Conservation (phyloP, 257 asterid genomes). For the Scutellaria galericulata region DNA sequence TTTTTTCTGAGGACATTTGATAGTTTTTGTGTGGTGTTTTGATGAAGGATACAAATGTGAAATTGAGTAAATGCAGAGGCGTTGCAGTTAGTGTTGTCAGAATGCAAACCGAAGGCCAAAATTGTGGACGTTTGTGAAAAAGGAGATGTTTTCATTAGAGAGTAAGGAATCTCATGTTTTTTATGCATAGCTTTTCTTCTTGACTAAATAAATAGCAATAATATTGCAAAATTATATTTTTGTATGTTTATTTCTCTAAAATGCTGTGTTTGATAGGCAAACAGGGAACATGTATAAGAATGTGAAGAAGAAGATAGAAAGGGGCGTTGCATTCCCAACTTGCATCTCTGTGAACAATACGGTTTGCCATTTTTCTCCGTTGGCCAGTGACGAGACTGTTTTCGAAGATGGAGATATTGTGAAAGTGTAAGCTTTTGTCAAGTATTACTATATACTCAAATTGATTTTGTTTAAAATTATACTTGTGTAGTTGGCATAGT, state of each 20-base stretch:
- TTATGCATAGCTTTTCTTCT: not conserved
- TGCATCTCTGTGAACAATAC: slow-evolving; percentile 86
- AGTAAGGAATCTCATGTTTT: slow-evolving; percentile 48
- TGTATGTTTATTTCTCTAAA: slow-evolving; percentile 1
- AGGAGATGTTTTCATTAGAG: slow-evolving; percentile 78
- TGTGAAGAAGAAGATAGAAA: slow-evolving; percentile 89
- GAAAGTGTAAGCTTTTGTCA: slow-evolving; percentile 64
- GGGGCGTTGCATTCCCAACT: slow-evolving; percentile 95
- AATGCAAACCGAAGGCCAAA: slow-evolving; percentile 79
- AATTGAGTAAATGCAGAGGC: slow-evolving; percentile 69
- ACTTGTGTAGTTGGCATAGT: not conserved
- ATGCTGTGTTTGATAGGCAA: slow-evolving; percentile 51
- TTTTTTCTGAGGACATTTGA: not conserved
- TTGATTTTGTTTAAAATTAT: not conserved
- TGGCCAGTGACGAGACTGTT: slow-evolving; percentile 72
- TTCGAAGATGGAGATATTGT: slow-evolving; percentile 77
- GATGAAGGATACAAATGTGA: slow-evolving; percentile 14
- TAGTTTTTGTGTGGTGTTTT: slow-evolving; percentile 1
- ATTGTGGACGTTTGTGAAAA: slow-evolving; percentile 87
- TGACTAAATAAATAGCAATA: not conserved
- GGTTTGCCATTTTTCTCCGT: slow-evolving; percentile 86
- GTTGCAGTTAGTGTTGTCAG: slow-evolving; percentile 71
- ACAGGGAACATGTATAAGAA: slow-evolving; percentile 92
- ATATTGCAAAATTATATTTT: not conserved
- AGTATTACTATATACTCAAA: not conserved